Conservation (phyloP, 257 asterid genomes). For the Solanum chiquidenum region DNA sequence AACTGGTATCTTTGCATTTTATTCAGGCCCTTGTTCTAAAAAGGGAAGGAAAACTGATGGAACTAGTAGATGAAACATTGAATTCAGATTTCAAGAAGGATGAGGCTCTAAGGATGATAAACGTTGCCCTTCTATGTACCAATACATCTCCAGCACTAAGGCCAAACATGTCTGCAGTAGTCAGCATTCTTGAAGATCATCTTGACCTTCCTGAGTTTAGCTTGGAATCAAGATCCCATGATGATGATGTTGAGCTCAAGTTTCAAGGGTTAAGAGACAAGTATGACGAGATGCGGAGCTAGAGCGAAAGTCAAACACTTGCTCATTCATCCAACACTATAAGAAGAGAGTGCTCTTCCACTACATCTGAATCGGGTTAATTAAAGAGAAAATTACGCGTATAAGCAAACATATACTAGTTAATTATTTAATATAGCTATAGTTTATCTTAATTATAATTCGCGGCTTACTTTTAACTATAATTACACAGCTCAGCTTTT, state of each 20-base stretch:
- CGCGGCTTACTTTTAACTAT: no score
- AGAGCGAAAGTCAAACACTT: no score
- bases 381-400: no score
- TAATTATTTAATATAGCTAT: no score
- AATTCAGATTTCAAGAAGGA: conserved; percentile 19
- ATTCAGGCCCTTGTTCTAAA: conserved; percentile 52
- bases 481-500: no score
- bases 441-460: no score
- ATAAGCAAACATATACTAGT: no score
- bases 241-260: conserved; percentile 29
- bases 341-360: no score
- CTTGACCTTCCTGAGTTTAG: conserved; percentile 21
- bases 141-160: conserved; percentile 54
- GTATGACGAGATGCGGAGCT: no score
- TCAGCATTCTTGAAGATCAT: conserved; percentile 40
- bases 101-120: conserved; percentile 38
- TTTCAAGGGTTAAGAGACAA: conserved; percentile 8
- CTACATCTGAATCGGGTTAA: no score
- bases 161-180: conserved; percentile 56
- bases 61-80: conserved; percentile 43
- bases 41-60: conserved; percentile 31
- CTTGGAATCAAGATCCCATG: conserved; percentile 25
- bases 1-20: background rate
- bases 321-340: no score
- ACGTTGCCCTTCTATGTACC: conserved; percentile 42